Percentiles rank a stretch among this genome's conserved stretches.
phyloP scores from a whole-genome alignment of 1,139 yeast genomes.

The Kodamaea derodonti region DNA sequence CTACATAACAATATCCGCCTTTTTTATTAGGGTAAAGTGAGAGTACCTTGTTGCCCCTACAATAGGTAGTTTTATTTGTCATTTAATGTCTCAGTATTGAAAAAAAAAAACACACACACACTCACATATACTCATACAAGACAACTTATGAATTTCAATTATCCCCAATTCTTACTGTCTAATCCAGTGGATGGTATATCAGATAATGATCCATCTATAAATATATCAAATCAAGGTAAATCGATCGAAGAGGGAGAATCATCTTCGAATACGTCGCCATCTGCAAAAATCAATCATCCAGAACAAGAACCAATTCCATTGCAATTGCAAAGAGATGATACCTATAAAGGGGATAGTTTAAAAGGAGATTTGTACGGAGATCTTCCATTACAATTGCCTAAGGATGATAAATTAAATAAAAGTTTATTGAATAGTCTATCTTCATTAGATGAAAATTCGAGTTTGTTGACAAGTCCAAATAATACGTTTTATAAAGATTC shows the following conservation, averaged over 20 bases:
- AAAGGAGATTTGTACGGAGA: not conserved
- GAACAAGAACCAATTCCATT: not conserved
- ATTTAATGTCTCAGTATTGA: too few relatives aligned
- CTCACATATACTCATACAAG: too few relatives aligned
- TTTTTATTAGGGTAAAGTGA: too few relatives aligned
- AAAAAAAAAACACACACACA: not conserved
- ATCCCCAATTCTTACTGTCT: slow-evolving; percentile 33
- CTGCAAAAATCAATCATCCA: not conserved
- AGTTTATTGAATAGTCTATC: slow-evolving; percentile 28
- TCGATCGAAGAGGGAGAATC: slow-evolving; percentile 1
- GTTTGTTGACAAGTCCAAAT: slow-evolving; percentile 4
- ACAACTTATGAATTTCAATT: slow-evolving; percentile 31
- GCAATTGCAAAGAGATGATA: not conserved
- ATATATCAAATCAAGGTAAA: not conserved
- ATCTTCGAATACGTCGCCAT: slow-evolving; percentile 1
- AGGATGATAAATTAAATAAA: slow-evolving; percentile 20
- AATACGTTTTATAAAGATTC: slow-evolving; percentile 15
- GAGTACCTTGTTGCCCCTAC: too few relatives aligned
- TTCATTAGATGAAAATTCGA: slow-evolving; percentile 16
- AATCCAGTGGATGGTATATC: slow-evolving; percentile 4
- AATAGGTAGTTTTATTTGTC: too few relatives aligned
- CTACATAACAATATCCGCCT: too few relatives aligned
- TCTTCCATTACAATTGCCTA: not conserved
- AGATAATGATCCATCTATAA: too few relatives aligned
- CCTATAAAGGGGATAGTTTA: too few relatives aligned